Percentiles rank a stretch among this genome's conserved stretches.
phyloP scores from a whole-genome alignment of 345 rosid species.

The Rhizophora mangle region DNA sequence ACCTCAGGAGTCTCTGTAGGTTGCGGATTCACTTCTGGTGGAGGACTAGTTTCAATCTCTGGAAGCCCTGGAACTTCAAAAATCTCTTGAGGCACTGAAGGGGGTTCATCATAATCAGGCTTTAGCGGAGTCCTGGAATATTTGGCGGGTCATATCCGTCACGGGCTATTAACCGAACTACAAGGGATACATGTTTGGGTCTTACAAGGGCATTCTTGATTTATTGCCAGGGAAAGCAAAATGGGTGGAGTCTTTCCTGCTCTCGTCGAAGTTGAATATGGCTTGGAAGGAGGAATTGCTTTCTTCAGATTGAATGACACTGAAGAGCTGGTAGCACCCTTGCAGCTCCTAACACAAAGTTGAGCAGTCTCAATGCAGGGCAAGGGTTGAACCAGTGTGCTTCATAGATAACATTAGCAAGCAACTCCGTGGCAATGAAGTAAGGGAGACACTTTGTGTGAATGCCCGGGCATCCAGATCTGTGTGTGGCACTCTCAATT shows the following conservation, averaged over 20 bases:
- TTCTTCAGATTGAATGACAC: constrained; percentile 13
- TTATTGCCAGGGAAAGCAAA: not conserved
- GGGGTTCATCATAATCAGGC: constrained; percentile 11
- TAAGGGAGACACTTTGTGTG: not conserved
- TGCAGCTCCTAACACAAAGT: no score
- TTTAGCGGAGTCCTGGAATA: constrained; percentile 11
- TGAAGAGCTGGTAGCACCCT: not conserved
- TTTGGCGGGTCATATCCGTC: not conserved
- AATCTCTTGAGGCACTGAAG: constrained; percentile 4
- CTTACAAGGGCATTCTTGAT: not conserved
- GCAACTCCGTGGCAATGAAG: not conserved
- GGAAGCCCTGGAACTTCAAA: no score
- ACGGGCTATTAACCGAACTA: not conserved
- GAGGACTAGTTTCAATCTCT: no score
- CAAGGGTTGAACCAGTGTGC: not conserved
- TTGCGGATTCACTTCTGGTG: no score
- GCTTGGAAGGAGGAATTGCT: constrained; percentile 1
- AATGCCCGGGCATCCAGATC: not conserved
- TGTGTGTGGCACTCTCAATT: not conserved
- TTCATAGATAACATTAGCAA: constrained; percentile 1
- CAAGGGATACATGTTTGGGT: not conserved
- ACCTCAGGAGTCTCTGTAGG: no score
- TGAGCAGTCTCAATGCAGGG: not conserved
- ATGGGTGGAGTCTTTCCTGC: constrained; percentile 5
- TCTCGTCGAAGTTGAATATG: not conserved